phyloP scores from a whole-genome alignment of 768 basidiomycete species.

The Artomyces pyxidatus region DNA sequence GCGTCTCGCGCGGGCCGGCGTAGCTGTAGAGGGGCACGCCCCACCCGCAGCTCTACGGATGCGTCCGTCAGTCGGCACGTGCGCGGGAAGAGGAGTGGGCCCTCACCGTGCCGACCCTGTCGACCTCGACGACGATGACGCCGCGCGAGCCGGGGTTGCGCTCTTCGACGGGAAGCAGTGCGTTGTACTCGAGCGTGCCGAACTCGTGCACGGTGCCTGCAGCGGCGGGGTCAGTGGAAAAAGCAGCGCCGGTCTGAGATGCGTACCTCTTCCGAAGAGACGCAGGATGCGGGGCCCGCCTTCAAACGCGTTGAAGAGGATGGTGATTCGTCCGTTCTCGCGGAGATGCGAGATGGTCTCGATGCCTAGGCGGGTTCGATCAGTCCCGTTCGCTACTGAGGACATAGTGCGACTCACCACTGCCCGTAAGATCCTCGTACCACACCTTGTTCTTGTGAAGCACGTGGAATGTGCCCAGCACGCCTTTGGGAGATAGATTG shows the following conservation, averaged over 20 bases:
- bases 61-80: background rate
- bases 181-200: constrained; percentile 53
- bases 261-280: constrained; percentile 50
- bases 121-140: constrained; percentile 51
- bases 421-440: constrained; percentile 71
- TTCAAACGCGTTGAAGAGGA: constrained; percentile 55
- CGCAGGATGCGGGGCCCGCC: constrained; percentile 52
- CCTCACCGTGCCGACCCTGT: constrained; percentile 46
- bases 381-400: too few species aligned
- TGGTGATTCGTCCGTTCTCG: constrained; percentile 56
- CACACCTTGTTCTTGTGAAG: constrained; percentile 46
- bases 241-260: too few species aligned
- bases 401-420: too few species aligned
- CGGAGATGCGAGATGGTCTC: constrained; percentile 55
- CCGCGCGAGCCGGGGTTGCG: constrained; percentile 53
- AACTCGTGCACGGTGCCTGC: constrained; percentile 54
- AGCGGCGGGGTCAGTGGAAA: too few species aligned
- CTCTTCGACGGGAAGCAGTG: constrained; percentile 34
- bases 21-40: constrained; percentile 55
- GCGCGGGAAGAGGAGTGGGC: background rate
- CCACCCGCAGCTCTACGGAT: constrained; percentile 58
- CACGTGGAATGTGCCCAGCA: constrained; percentile 52
- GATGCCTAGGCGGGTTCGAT: constrained; percentile 36
- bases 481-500: constrained; percentile 63
- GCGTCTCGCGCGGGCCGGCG: constrained; percentile 44